Base-by-base conservation (phyloP, 228 moss, liverwort and hornwort species). In the Sphagnum fallax region DNA sequence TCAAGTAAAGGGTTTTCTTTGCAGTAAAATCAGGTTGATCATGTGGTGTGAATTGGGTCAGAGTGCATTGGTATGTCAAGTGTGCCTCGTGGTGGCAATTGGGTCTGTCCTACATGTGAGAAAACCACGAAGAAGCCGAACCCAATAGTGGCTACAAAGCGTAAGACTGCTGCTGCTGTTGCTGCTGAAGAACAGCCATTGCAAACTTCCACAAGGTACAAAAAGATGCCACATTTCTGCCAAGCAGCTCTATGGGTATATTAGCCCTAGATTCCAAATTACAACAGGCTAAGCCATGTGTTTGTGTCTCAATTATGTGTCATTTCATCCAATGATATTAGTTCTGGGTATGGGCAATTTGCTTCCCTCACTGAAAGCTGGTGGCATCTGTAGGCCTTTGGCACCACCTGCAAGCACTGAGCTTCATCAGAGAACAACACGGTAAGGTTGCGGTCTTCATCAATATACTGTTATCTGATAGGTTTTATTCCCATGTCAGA, bases 71-170 rank as follows among this genome's bases (percentile, higher is more conserved):
- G 80, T 48, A 64, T 80, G 49, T 32, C 53, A n/a, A 79, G 72
- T 60, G 65, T 76, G 51, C 78, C 75, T 47, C 83, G 74, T 67
- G 86, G 75, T 65, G 86, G 74, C 53, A 90, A 86, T 69, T 93
- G 90, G 93, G 74, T 81, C 16, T 93, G 93, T 67, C 51, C 74
- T 5, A 80, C 81, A n/a, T 93, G 88, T 69, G 81, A 72, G 61
- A 76, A 78, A 57, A 73, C 82, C 49, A 71, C 73, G 64, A 90
- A 67, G 53, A 83, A 83, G 70, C 51, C 80, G n/a, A 76, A 72
- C 62, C 64, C 77, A 16, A 69, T 66, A 67, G 8, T 72, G 0
- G 77, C 74, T 57, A 16, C 69, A 12, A 83, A 83, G 75, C 80
- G 79, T 57, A 10, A 65, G 65, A 65, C 69, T 61, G 69, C 77